Percentiles rank a stretch among this genome's conserved stretches.
phyloP scores from a whole-genome alignment of 768 basidiomycete species.

The Pulveroboletus ravenelii region DNA sequence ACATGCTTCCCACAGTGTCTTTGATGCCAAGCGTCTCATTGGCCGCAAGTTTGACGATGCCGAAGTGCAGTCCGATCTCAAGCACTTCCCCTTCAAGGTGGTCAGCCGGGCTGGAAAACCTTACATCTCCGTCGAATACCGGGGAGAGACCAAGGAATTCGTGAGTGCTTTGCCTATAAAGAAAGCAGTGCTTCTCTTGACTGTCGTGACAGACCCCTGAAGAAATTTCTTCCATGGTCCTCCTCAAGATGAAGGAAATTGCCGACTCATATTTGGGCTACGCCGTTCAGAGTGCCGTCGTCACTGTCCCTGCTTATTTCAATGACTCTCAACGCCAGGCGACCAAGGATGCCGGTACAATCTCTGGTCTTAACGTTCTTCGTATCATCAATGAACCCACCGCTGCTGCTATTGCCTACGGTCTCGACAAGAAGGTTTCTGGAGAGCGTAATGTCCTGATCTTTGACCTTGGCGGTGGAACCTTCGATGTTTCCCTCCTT shows the following conservation, averaged over 20 bases:
- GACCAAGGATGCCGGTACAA: constrained; percentile 95
- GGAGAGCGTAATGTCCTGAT: constrained; percentile 96
- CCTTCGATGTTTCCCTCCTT: constrained; percentile 94
- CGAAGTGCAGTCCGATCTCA: constrained; percentile 79
- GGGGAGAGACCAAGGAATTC: constrained; percentile 91
- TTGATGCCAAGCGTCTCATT: constrained; percentile 97
- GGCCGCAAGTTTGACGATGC: constrained; percentile 85
- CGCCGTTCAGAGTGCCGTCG: constrained; percentile 83
- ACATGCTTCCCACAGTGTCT: constrained; percentile 54
- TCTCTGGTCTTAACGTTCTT: constrained; percentile 91
- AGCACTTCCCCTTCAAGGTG: constrained; percentile 95
- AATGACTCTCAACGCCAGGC: constrained; percentile 99
- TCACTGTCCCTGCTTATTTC: constrained; percentile 97
- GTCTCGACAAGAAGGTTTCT: constrained; percentile 89
- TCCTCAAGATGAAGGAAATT: constrained; percentile 97
- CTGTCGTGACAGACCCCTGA: constrained; percentile 68
- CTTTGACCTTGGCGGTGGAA: constrained; percentile 98
- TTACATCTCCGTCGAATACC: constrained; percentile 84
- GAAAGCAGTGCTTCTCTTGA: constrained; percentile 12
- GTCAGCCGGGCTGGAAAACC: constrained; percentile 86
- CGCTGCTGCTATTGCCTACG: constrained; percentile 97
- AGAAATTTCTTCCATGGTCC: constrained; percentile 97
- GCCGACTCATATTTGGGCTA: constrained; percentile 94
- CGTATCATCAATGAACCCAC: constrained; percentile 99
- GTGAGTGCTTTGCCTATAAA: constrained; percentile 39